These are phyloP conservation scores for Trichosporon sp. DNA, from an alignment of 1,284 basidiomycete genomes.

Conservation along the genomic window DNA sequence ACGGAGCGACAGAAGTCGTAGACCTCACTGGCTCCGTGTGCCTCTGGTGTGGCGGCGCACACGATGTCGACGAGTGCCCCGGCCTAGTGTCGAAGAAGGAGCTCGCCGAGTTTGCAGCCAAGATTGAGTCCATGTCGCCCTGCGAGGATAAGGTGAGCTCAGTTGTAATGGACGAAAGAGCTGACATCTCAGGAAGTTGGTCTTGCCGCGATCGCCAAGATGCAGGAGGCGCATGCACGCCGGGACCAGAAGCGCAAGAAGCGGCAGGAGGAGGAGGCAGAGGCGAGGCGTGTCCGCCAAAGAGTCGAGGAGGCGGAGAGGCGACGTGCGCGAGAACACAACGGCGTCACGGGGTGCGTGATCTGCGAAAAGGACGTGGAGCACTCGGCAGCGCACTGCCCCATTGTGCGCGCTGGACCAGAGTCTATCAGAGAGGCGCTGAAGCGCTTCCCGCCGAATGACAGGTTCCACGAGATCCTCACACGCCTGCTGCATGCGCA, in stretches of 20 bases:
- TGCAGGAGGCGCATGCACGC: conserved; percentile 5
- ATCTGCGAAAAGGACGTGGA: neutral
- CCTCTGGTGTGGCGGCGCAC: conserved; percentile 11
- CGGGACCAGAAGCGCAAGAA: neutral
- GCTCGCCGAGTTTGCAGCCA: neutral
- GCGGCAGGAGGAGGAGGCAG: neutral
- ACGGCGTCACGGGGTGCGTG: conserved; percentile 6
- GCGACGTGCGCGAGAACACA: neutral
- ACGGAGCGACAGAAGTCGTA: neutral
- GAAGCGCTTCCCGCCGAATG: conserved; percentile 5
- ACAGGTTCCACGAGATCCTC: conserved; percentile 7
- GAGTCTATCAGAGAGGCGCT: conserved; percentile 10
- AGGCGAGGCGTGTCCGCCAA: neutral
- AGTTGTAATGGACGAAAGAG: too few species aligned
- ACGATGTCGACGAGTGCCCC: conserved; percentile 9
- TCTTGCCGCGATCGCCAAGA: neutral
- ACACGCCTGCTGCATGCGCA: neutral
- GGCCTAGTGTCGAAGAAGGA: neutral
- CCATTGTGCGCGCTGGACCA: conserved; percentile 11
- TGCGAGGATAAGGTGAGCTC: conserved; percentile 10
- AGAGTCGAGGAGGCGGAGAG: neutral
- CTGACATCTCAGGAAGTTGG: conserved; percentile 5
- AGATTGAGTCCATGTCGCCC: neutral
- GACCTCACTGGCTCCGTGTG: neutral
- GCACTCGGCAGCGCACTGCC: conserved; percentile 9